Percentiles rank a stretch among this genome's conserved stretches.
phyloP scores from a whole-genome alignment of 768 basidiomycete species.

The Lactarius sanguifluus region DNA sequence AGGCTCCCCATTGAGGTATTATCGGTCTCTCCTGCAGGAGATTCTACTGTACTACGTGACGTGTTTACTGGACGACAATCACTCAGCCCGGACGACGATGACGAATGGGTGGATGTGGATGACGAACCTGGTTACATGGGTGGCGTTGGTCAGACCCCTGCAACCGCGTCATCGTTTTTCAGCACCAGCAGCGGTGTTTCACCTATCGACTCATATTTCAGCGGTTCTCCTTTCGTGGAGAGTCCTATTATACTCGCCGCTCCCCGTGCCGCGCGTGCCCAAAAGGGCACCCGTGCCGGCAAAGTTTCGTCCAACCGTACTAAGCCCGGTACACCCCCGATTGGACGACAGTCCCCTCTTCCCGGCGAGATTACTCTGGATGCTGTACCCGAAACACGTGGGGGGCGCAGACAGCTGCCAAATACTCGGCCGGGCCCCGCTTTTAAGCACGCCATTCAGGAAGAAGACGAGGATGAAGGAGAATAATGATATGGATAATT shows the following conservation, averaged over 20 bases:
- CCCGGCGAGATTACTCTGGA: constrained; percentile 53
- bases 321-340: constrained; percentile 59
- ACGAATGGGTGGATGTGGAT: constrained; percentile 88
- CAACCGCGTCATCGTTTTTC: constrained; percentile 21
- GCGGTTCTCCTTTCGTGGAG: constrained; percentile 24
- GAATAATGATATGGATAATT: constrained; percentile 37
- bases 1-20: constrained; percentile 77
- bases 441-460: constrained; percentile 71
- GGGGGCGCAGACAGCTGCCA: constrained; percentile 69
- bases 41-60: constrained; percentile 56
- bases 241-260: constrained; percentile 7
- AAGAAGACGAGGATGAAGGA: constrained; percentile 86
- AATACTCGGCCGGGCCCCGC: constrained; percentile 58
- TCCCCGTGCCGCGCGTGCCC: constrained; percentile 32
- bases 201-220: constrained; percentile 17
- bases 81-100: constrained; percentile 66
- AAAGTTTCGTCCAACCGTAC: constrained; percentile 36
- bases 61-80: constrained; percentile 76
- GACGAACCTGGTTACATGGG: constrained; percentile 77
- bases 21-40: constrained; percentile 53
- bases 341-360: constrained; percentile 58
- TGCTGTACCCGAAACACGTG: constrained; percentile 46
- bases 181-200: constrained; percentile 21
- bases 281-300: constrained; percentile 22
- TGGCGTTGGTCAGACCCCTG: constrained; percentile 62